Evolutionary conservation across 495 filamentous ascomycete species (phyloP), one percentile per base, ranked within the genome.

Genomic region (Hypoxylon perforatum): DNA sequence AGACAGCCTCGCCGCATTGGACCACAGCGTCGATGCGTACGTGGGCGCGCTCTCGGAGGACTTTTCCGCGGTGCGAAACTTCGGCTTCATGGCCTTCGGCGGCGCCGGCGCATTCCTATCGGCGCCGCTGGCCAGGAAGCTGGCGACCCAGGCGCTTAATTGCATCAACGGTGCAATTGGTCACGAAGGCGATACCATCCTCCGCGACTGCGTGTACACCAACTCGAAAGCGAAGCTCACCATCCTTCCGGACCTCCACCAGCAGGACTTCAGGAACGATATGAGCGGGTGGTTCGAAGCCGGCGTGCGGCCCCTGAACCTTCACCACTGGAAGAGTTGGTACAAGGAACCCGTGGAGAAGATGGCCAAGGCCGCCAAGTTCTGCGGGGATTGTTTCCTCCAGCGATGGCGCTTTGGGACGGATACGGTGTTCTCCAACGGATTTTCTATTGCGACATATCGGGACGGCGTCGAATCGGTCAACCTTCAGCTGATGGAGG

Each of bases 91-190:
- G 77, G 88, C 87, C 12, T 91, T 86, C 67, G 89, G 89, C 59
- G 89, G 89, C 60, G 89, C 87, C 15, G 90, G 90, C 67, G 80
- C 89, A 18, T 91, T 91, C 63, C 75, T 92, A 25, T 87, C 84
- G 14, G 76, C 82, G 45, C 84, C 88, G 8, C 79, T 91, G 10
- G 83, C 87, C 6, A 76, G 79, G 17, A 72, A 83, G 42, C 72
- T 91, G 17, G 79, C 79, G 21, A 73, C 79, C n/a, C 77, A 84
- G 55, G 81, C 85, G 57, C 82, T 85, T 15, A 70, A 80, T 36
- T 90, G 88, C 72, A 79, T 80, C 36, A 82, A 71, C 70, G 80
- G 67, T 77, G 82, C 80, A 67, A 81, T 62, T 72, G 81, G 65
- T 76, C 76, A 65, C 72, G 71, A 84, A 7, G 88, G 87, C 73